Percentiles rank a stretch among this genome's conserved stretches.
These are phyloP conservation scores for Hamigera avellanea DNA, from an alignment of 495 filamentous ascomycete species.

Conservation along the genomic window DNA sequence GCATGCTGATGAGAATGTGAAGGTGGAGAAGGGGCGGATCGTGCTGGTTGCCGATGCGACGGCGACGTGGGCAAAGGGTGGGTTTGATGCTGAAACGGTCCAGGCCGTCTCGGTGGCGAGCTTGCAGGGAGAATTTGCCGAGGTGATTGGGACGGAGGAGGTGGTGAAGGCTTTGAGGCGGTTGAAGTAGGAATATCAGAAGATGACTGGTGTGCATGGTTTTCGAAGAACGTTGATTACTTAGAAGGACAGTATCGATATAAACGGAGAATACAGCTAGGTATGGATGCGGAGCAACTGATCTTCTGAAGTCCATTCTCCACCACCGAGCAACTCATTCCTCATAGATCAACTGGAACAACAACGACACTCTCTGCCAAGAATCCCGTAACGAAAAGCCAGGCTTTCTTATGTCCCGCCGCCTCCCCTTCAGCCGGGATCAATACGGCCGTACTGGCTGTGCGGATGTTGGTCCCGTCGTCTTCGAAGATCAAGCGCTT, in stretches of 20 bases:
- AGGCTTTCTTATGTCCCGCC: slow-evolving; percentile 31
- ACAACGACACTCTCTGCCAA: slow-evolving; percentile 40
- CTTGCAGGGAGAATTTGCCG: slow-evolving; percentile 36
- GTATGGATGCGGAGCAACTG: too few species aligned
- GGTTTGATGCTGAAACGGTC: slow-evolving; percentile 34
- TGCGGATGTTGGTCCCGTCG: slow-evolving; percentile 39
- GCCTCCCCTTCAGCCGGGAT: slow-evolving; percentile 32
- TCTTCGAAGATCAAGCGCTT: slow-evolving; percentile 44
- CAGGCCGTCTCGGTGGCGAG: slow-evolving; percentile 35
- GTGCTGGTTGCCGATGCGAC: slow-evolving; percentile 36
- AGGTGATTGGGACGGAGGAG: slow-evolving; percentile 26
- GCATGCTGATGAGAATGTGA: slow-evolving; percentile 6
- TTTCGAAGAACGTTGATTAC: too few species aligned
- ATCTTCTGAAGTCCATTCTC: too few species aligned
- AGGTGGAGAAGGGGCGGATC: slow-evolving; percentile 27
- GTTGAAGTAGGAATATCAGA: not conserved
- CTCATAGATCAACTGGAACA: slow-evolving; percentile 33
- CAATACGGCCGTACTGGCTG: slow-evolving; percentile 40
- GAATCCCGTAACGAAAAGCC: slow-evolving; percentile 50
- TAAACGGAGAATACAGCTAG: too few species aligned
- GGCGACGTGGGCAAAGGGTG: slow-evolving; percentile 33
- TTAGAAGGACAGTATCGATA: too few species aligned
- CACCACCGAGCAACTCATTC: too few species aligned
- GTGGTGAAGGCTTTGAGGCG: slow-evolving; percentile 18
- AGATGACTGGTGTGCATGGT: too few species aligned